Base-by-base conservation (phyloP, 2,329 filamentous ascomycete species). In the Parascedosporium putredinis region DNA sequence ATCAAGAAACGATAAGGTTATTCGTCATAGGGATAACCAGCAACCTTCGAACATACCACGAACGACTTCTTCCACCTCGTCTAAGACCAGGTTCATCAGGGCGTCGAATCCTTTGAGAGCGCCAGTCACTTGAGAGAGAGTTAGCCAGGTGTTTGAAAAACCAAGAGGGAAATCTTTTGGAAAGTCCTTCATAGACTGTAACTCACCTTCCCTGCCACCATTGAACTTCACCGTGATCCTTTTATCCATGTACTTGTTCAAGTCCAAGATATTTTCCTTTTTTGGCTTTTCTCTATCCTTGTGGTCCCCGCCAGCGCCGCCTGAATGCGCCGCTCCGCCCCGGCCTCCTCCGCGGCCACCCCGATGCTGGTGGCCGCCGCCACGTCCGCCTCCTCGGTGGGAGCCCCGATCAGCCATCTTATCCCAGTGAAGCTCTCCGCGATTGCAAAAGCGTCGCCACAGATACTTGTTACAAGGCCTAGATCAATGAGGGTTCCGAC, bases 261-360 rank as follows among this genome's bases (percentile, higher is more conserved):
- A 69, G 63, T 98, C 91, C 49, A 98, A 79, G 60, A 98, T 98
- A 66, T 96, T 97, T 70, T 98, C 93, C 75, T 97, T 97, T 81
- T 95, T 96, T 53, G 89, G 88, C 59, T 84, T 80, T 69, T 94
- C 87, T 57, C 76, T 70, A 54, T 78, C 65, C 46, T 55, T 56
- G 53, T 75, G 67, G 51, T 70, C 67, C 45, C 67, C 67, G 48
- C 69, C 66, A 34, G 69, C 66, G 47, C 68, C 68, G 34, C 59
- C 59, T 31, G 56, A 29, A 45, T 45, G 62, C 47, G 58, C 63
- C n/a, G 60, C 62, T 33, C 62, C 65, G 49, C 61, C 67, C 52
- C 64, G 61, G 31, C 65, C 70, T 51, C 71, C 76, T 53, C 69
- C 63, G 47, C 67, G 66, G 43, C 69, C 62, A 9, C 68, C 69